phyloP scores from a whole-genome alignment of 176 grass and related monocot genomes.

The Otatea glauca region DNA sequence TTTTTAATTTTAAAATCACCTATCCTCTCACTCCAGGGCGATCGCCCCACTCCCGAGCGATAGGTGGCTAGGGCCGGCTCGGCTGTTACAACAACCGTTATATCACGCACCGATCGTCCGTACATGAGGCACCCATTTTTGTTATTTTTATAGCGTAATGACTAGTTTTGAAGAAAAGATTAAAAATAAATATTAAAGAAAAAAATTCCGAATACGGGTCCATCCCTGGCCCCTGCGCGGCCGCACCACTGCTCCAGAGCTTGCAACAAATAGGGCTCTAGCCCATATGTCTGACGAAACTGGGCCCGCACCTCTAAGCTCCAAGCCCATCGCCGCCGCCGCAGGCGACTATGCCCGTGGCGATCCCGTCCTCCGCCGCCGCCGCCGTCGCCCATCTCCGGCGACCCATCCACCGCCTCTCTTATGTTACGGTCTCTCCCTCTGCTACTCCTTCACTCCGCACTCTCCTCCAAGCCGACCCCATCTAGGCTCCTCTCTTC shows the following conservation, averaged over 20 bases:
- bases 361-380: constrained; percentile 40
- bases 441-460: constrained; percentile 47
- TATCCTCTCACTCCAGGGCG: too few species aligned
- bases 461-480: constrained; percentile 50
- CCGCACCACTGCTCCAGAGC: neutral
- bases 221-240: neutral
- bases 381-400: constrained; percentile 48
- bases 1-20: too few species aligned
- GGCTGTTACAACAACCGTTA: too few species aligned
- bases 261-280: constrained; percentile 32
- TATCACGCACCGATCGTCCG: too few species aligned
- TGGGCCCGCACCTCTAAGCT: constrained; percentile 37
- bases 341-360: constrained; percentile 59
- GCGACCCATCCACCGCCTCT: constrained; percentile 40
- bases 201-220: too few species aligned
- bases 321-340: constrained; percentile 38
- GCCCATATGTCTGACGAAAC: constrained; percentile 10
- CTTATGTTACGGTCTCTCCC: constrained; percentile 78
- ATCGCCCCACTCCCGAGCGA: too few species aligned
- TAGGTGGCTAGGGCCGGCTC: too few species aligned
- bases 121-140: too few species aligned
- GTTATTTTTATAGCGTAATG: too few species aligned
- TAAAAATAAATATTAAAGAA: too few species aligned
- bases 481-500: constrained; percentile 52
- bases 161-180: too few species aligned